Evolutionary conservation across 495 filamentous ascomycete genomes (phyloP).

Genomic region (Penicillium tannophilum): DNA sequence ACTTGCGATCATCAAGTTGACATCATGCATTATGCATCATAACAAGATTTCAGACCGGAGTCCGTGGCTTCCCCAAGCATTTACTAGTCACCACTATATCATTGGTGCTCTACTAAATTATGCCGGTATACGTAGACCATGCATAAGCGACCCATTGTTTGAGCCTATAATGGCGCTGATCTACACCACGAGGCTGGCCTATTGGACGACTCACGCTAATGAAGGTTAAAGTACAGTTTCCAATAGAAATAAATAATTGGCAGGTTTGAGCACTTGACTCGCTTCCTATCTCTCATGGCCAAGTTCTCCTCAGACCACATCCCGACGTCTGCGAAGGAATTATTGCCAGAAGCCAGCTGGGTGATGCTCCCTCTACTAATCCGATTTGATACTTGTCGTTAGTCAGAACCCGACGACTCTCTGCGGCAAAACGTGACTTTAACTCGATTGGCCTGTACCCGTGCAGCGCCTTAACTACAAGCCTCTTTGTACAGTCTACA

Average conservation of each 20-base stretch:
- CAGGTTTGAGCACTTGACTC: neutral
- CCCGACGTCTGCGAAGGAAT: too few species aligned
- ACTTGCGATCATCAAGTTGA: too few species aligned
- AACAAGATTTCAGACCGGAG: neutral
- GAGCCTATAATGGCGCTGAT: neutral
- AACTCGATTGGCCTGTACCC: neutral
- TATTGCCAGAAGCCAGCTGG: too few species aligned
- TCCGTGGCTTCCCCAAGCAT: neutral
- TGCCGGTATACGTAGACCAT: neutral
- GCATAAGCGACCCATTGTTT: constrained; percentile 5
- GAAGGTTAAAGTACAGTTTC: neutral
- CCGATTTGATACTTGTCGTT: too few species aligned
- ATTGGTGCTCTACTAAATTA: neutral
- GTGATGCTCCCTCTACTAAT: too few species aligned
- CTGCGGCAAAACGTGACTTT: neutral
- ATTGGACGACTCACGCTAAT: neutral
- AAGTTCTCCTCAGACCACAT: neutral
- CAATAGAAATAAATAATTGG: neutral
- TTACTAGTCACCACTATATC: neutral
- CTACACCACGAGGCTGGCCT: neutral
- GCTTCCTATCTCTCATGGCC: neutral
- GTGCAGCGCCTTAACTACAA: neutral
- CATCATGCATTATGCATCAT: too few species aligned
- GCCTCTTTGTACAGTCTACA: neutral
- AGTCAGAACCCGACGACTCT: neutral